phyloP scores from a whole-genome alignment of 2,329 filamentous ascomycete species.

The Colletotrichum phormii region DNA sequence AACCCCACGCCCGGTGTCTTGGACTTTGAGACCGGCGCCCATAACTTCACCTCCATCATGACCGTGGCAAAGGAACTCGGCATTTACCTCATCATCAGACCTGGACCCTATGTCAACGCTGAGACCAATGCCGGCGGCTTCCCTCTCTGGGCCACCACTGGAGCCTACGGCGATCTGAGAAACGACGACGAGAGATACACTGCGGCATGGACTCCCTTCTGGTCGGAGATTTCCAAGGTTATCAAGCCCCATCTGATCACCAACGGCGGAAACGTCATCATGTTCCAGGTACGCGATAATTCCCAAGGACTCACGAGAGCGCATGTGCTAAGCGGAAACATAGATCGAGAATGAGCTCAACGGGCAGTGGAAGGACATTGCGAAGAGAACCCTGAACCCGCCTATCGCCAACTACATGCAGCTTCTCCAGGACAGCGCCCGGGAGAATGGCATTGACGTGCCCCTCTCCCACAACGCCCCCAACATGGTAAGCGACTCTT shows the following conservation, averaged over 20 bases:
- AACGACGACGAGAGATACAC: conserved; percentile 65
- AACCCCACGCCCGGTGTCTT: conserved; percentile 51
- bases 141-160: conserved; percentile 72
- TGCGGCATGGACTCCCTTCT: conserved; percentile 65
- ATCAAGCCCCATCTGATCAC: conserved; percentile 66
- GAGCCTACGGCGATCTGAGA: conserved; percentile 64
- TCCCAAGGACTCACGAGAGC: fast-evolving
- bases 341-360: conserved; percentile 68
- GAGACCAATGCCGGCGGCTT: conserved; percentile 73
- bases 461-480: conserved; percentile 70
- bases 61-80: conserved; percentile 55
- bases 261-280: conserved; percentile 66
- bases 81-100: conserved; percentile 57
- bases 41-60: conserved; percentile 62
- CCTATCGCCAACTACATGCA: conserved; percentile 68
- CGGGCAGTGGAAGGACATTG: conserved; percentile 55
- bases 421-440: conserved; percentile 62
- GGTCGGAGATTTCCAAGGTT: conserved; percentile 60
- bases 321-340: neutral
- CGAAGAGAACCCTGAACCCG: conserved; percentile 58
- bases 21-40: conserved; percentile 48
- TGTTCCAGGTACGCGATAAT: conserved; percentile 51
- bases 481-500: conserved; percentile 56
- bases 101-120: conserved; percentile 73
- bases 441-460: conserved; percentile 68